Evolutionary conservation across 805 yeast genomes (phyloP), one percentile per base, ranked within the genome.

Genomic region (Ogataea pini): DNA sequence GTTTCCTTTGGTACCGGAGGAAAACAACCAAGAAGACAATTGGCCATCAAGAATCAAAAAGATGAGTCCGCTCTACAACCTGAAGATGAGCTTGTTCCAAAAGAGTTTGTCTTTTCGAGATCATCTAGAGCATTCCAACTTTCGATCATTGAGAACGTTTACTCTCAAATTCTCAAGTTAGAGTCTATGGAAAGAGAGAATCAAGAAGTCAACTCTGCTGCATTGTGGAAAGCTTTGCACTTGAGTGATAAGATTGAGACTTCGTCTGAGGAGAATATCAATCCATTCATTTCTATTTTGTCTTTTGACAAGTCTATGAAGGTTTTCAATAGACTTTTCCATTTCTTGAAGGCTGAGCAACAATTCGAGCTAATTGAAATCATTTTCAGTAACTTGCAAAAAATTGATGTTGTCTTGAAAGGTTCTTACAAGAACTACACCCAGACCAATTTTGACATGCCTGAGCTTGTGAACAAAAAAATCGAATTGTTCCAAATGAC

Each of bases 281-380:
- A 85, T 62, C 94, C 96, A 32, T 91, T 91, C 61, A 79, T 90
- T 45, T 89, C 90, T 56, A 82, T 89, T 63, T 76, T 92, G 55
- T 80, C 87, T 22, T 86, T 85, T 63, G 88, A 88, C 59, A 92
- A 92, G 70, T 94, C 96, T 48, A 82, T 89, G 73, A 91, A 89
- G 67, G 78, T 89, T 31, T 83, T 92, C 72, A 90, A 94, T 44
- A 83, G 99, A 69, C 77, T 89, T 50, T 89, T 89, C 74, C 86
- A 89, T 62, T 88, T 90, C 66, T 75, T 92, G 61, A 72, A 80
- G 34, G 77, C 85, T 56, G 89, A 86, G 56, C 92, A 89, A 63
- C 82, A 87, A 56, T 73, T 87, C 52, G 84, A 91, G 29, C 74
- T 89, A 48, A 79, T 89, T 46, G 88, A 91, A 42, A 78, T 87